phyloP scores from a whole-genome alignment of 1,139 yeast species.

The Fermentozyma sake region DNA sequence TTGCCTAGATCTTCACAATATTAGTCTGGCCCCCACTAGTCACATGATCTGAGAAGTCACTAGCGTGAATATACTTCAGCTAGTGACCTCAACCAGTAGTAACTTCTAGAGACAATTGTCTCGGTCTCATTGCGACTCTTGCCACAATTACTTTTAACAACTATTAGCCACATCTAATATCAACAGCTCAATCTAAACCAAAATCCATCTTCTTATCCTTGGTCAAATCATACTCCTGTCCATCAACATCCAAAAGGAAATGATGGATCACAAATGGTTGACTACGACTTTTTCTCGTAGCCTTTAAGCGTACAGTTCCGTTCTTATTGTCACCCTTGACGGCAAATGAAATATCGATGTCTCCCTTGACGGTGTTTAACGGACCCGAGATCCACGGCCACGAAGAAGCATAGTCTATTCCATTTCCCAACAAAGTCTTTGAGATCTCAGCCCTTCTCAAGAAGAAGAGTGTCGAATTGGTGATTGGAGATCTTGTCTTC shows the following conservation, averaged over 20 bases:
- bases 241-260: constrained; percentile 49
- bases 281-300: constrained; percentile 51
- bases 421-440: constrained; percentile 63
- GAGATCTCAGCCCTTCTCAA: constrained; percentile 74
- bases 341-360: constrained; percentile 65
- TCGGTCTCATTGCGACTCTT: no score
- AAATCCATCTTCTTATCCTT: constrained; percentile 46
- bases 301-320: constrained; percentile 54
- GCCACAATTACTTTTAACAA: no score
- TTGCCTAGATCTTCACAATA: no score
- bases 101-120: no score
- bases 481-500: constrained; percentile 81
- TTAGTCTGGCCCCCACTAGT: no score
- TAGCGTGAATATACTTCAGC: no score
- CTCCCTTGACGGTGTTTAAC: constrained; percentile 77
- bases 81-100: no score
- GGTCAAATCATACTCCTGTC: constrained; percentile 41
- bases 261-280: constrained; percentile 58
- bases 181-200: no score
- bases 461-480: constrained; percentile 82
- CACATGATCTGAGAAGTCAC: no score
- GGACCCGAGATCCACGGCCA: constrained; percentile 92
- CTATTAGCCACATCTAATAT: no score
- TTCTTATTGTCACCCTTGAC: constrained; percentile 59
- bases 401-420: constrained; percentile 62